These are phyloP conservation scores for Pleodorina starrii DNA, from an alignment of 139 green algal species.

Conservation along the genomic window DNA sequence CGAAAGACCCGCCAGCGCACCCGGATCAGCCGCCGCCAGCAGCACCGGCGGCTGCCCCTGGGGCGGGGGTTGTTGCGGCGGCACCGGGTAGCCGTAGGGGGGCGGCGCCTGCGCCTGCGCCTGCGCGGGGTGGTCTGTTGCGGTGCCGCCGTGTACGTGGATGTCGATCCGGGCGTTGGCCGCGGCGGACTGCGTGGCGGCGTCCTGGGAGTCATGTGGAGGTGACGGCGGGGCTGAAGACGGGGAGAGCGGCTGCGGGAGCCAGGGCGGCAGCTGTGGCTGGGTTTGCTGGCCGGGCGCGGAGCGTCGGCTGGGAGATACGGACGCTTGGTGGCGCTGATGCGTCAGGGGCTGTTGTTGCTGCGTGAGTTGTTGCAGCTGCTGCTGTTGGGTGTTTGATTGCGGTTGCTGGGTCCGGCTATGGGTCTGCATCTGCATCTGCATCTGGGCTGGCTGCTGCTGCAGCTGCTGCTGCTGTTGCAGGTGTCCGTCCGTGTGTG, in stretches of 20 bases:
- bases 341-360: not conserved
- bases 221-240: not conserved
- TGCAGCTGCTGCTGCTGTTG: not conserved
- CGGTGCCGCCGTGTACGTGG: not conserved
- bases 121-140: not conserved
- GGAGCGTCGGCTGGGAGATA: no score
- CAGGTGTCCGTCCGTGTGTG: not conserved
- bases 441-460: no score
- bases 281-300: not conserved
- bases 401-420: not conserved
- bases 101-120: not conserved
- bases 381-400: not conserved
- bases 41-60: not conserved
- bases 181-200: not conserved
- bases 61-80: not conserved
- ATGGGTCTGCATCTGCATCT: not conserved
- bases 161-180: slow-evolving; percentile 4
- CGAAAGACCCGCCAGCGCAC: slow-evolving; percentile 12
- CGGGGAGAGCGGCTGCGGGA: not conserved
- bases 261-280: not conserved
- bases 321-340: not conserved
- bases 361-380: not conserved
- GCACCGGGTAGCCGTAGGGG: not conserved
- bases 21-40: not conserved
- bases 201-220: not conserved